These are phyloP conservation scores for Neobulgaria alba DNA, from an alignment of 2,329 filamentous ascomycete species.

Conservation along the genomic window DNA sequence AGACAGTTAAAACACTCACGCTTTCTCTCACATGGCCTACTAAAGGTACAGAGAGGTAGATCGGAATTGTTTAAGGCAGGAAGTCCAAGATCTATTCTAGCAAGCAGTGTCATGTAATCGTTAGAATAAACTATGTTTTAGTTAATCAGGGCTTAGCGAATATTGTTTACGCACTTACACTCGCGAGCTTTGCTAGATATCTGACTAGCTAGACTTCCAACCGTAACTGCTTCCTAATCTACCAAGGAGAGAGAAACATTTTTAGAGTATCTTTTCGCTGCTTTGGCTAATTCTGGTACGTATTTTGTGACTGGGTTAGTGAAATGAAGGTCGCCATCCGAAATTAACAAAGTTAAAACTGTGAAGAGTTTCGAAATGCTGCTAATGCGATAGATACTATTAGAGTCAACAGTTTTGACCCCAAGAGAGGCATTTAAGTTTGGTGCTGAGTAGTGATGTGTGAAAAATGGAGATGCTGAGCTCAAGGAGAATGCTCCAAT, in stretches of 20 bases:
- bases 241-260: no score
- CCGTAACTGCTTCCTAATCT: constrained; percentile 12
- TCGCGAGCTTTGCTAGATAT: constrained; percentile 8
- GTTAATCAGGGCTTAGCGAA: no score
- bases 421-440: constrained; percentile 2
- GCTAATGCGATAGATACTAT: constrained; percentile 33
- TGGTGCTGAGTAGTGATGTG: constrained; percentile 2
- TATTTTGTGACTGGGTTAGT: constrained; percentile 33
- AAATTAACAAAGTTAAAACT: constrained; percentile 33
- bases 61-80: no score
- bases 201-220: constrained; percentile 12
- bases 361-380: constrained; percentile 40
- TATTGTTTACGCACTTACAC: no score
- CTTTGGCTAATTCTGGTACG: constrained; percentile 33
- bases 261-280: constrained; percentile 1
- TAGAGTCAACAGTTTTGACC: constrained; percentile 3
- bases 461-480: neutral
- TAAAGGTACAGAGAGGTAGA: no score
- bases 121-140: no score
- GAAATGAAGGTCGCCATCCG: constrained; percentile 32
- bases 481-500: constrained; percentile 1
- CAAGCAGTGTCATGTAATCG: no score
- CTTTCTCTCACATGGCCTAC: no score
- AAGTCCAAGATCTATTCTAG: no score
- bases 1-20: no score